Base-by-base conservation (phyloP, 2,329 filamentous ascomycete species). In the Diaporthe destruens region DNA sequence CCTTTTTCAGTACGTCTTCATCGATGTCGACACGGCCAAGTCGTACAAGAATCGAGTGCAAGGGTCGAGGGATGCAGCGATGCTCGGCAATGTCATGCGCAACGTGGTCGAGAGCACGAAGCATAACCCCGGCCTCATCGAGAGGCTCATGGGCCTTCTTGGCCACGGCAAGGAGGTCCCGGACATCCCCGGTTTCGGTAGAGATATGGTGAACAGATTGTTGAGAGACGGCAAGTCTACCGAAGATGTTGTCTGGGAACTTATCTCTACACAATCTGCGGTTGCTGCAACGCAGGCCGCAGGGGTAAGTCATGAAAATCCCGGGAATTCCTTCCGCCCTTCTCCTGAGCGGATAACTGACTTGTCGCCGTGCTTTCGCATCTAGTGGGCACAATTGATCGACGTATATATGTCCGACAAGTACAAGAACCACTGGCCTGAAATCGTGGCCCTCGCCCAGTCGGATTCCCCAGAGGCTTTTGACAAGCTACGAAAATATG, bases 1-100 rank as follows among this genome's bases (percentile, higher is more conserved):
- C 56, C n/a, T 61, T 18, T 61, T 61, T 5, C 56, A 61, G 56
- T 61, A 61, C 16, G 36, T 61, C 23, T 61, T 61, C 56, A 23
- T 61, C 23, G 56, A 61, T 23, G n/a, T 61, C 2, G 56, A 61
- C 36, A 29, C 56, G 8, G 56, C 56, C 2, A 61, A 61, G 8
- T 61, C 56, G 16, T 61, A 61, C 36, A 61, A 61, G 56, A 39
- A 61, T 23, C 56, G 36, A 23, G 56, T 61, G 5, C 9, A 61
- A 2, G 56, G 12, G 36, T 44, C 56, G 23, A 44, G 16, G 56
- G 36, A 61, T 8, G 39, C 56, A 16, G 5, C 1, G 56, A 29
- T 44, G 56, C 56, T 61, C 14, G 56, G 56, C 2, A 4, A 20
- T 11, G 7, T 29, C 56, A 61, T 44, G 56, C 56, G 56, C 16